Evolutionary conservation across 192 early-diverging fungal genomes (phyloP).

Genomic region (Mortierella antarctica): DNA sequence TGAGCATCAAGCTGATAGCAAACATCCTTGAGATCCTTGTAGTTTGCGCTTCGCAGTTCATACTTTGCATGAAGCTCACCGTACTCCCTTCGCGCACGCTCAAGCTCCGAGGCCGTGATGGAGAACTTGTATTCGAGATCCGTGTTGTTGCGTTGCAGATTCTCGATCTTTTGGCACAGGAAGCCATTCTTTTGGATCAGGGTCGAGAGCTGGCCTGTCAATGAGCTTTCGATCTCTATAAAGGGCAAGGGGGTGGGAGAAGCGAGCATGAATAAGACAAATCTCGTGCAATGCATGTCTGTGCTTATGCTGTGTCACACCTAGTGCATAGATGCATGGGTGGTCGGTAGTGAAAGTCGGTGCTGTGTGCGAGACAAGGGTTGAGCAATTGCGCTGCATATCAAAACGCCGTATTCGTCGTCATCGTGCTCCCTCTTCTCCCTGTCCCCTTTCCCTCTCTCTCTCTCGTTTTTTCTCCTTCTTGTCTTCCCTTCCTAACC

Average conservation of each 20-base stretch:
- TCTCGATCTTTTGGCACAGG: slow-evolving; percentile 54
- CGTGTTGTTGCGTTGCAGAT: slow-evolving; percentile 47
- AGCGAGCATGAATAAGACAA: no score
- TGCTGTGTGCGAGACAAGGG: neutral
- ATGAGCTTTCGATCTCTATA: slow-evolving; percentile 43
- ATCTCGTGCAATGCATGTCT: no score
- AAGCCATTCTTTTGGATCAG: slow-evolving; percentile 52
- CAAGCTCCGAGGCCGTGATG: slow-evolving; percentile 48
- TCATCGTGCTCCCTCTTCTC: neutral
- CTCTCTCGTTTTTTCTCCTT: neutral
- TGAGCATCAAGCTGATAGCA: slow-evolving; percentile 53
- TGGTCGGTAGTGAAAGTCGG: neutral
- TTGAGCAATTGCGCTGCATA: neutral
- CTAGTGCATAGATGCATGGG: no score
- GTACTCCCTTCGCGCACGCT: slow-evolving; percentile 47
- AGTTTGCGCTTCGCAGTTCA: slow-evolving; percentile 46
- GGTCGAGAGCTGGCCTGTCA: slow-evolving; percentile 46
- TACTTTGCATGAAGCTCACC: slow-evolving; percentile 49
- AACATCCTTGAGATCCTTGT: slow-evolving; percentile 50
- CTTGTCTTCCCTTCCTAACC: neutral
- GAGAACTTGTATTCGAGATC: slow-evolving; percentile 54
- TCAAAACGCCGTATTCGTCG: neutral
- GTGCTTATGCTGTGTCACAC: no score
- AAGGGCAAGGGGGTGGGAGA: no score
- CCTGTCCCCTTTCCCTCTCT: neutral